Conservation (phyloP, 2,329 filamentous ascomycete species). For the Xylaria sp. region DNA sequence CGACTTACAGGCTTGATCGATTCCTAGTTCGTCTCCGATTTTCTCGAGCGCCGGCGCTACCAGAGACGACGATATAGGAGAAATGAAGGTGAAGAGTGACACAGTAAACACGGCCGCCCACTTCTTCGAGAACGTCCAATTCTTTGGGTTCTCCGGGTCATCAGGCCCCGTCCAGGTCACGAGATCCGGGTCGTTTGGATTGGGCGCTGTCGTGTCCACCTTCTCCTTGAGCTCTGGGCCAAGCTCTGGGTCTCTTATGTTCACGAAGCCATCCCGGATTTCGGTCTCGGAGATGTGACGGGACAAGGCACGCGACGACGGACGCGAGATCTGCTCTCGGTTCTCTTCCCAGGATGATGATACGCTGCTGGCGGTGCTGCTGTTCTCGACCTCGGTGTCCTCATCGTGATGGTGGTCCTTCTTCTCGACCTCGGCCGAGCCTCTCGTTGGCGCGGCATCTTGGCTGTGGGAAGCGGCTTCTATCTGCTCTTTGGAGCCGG, state of each 20-base stretch:
- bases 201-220: slow-evolving; percentile 42
- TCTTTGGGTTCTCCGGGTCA: slow-evolving; percentile 62
- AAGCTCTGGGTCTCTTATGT: slow-evolving; percentile 52
- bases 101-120: slow-evolving; percentile 67
- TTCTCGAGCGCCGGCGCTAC: slow-evolving; percentile 62
- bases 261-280: slow-evolving; percentile 55
- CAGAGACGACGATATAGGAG: slow-evolving; percentile 68
- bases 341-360: slow-evolving; percentile 25
- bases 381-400: slow-evolving; percentile 28
- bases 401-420: slow-evolving; percentile 27
- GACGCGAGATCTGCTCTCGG: slow-evolving; percentile 15
- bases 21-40: slow-evolving; percentile 65
- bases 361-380: slow-evolving; percentile 18
- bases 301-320: slow-evolving; percentile 42
- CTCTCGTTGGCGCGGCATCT: slow-evolving; percentile 9
- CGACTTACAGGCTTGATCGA: slow-evolving; percentile 54
- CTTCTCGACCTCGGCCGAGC: slow-evolving; percentile 28
- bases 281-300: slow-evolving; percentile 52
- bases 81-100: slow-evolving; percentile 69
- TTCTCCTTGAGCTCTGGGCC: slow-evolving; percentile 42
- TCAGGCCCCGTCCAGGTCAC: slow-evolving; percentile 65
- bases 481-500: slow-evolving; percentile 20
- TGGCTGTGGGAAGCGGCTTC: slow-evolving; percentile 6
- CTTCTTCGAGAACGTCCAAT: slow-evolving; percentile 67
- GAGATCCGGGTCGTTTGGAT: slow-evolving; percentile 54